These are phyloP conservation scores for Keithomyces neogunnii DNA, from an alignment of 2,329 filamentous ascomycete genomes.

Conservation along the genomic window DNA sequence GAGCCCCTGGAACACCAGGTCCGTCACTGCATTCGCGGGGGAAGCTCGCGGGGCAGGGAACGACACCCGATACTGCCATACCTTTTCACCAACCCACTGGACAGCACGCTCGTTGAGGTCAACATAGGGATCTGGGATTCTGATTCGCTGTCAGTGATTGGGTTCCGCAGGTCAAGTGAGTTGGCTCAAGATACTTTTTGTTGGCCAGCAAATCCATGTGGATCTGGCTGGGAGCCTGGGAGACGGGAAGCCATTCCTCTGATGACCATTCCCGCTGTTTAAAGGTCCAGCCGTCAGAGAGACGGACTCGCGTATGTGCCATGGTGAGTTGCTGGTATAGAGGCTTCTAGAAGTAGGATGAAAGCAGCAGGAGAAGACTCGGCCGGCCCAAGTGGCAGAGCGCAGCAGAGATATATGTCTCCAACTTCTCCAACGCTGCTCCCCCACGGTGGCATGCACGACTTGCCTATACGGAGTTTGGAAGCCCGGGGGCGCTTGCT, in stretches of 20 bases:
- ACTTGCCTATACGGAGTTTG: no score
- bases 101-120: constrained; percentile 52
- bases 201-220: constrained; percentile 27
- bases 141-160: constrained; percentile 8
- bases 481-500: neutral
- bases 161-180: neutral
- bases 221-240: constrained; percentile 25
- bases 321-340: neutral
- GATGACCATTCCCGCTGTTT: constrained; percentile 16
- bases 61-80: constrained; percentile 46
- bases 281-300: constrained; percentile 16
- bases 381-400: no score
- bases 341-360: no score
- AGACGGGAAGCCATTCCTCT: constrained; percentile 24
- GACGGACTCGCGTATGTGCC: constrained; percentile 5
- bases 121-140: constrained; percentile 48
- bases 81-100: constrained; percentile 54
- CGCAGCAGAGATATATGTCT: no score
- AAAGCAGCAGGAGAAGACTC: no score
- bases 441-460: no score
- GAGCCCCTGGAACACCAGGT: constrained; percentile 54
- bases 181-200: constrained; percentile 9
- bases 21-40: constrained; percentile 9
- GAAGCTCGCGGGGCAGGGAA: constrained; percentile 9
- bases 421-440: no score